These are phyloP conservation scores for Diaporthe velutina DNA, from an alignment of 2,329 filamentous ascomycete genomes.

Conservation along the genomic window DNA sequence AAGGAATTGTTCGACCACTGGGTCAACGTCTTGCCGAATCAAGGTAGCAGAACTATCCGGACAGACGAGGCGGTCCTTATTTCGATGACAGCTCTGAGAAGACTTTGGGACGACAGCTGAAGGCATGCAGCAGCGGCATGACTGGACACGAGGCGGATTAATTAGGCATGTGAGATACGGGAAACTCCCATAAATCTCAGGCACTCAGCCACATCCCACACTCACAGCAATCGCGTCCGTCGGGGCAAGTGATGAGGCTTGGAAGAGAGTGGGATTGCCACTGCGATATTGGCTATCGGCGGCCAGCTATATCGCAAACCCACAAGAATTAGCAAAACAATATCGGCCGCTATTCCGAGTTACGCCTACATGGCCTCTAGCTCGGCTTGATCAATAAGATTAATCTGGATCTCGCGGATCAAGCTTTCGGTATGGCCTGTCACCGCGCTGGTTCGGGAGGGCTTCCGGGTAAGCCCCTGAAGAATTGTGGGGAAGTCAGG, in stretches of 20 bases:
- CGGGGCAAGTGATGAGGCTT: background rate
- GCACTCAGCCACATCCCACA: background rate
- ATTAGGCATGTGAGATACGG: background rate
- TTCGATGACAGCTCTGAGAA: slow-evolving; percentile 77
- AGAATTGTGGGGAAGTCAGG: slow-evolving; percentile 19
- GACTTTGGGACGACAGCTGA: slow-evolving; percentile 61
- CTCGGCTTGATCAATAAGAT: background rate
- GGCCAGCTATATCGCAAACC: background rate
- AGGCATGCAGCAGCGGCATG: background rate
- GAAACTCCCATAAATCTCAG: background rate
- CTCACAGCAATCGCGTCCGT: background rate
- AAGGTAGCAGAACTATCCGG: slow-evolving; percentile 84
- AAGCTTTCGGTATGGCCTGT: slow-evolving; percentile 21
- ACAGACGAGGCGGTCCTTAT: slow-evolving; percentile 89
- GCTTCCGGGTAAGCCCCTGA: slow-evolving; percentile 16
- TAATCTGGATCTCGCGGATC: background rate
- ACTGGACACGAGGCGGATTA: background rate
- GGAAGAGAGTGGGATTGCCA: background rate
- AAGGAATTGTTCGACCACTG: slow-evolving; percentile 85
- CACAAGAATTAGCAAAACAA: slow-evolving; percentile 1
- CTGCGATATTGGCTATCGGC: background rate
- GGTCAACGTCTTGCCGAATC: slow-evolving; percentile 84
- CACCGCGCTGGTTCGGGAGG: background rate
- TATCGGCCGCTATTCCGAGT: slow-evolving; percentile 9
- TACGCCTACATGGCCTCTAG: background rate